Evolutionary conservation across 495 filamentous ascomycete genomes (phyloP).

Genomic region (Bacidia rubella): DNA sequence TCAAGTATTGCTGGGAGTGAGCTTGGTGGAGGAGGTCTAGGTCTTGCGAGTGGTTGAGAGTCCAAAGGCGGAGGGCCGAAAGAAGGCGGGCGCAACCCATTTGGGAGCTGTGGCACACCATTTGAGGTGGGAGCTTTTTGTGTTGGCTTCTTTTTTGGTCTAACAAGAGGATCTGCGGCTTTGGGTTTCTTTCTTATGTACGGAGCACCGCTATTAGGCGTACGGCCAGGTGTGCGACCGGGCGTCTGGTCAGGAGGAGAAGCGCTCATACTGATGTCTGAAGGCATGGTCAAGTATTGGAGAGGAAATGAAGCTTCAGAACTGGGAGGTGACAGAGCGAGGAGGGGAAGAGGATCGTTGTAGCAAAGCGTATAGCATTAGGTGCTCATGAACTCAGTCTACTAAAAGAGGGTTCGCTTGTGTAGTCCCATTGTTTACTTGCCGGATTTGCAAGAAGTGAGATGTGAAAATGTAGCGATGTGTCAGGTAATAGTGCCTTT

Average conservation of each 20-base stretch:
- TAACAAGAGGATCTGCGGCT: slow-evolving; percentile 52
- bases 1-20: slow-evolving; percentile 1
- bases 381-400: too few species aligned
- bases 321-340: background rate
- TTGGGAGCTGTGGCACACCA: slow-evolving; percentile 5
- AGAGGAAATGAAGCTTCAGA: background rate
- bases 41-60: slow-evolving; percentile 14
- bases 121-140: background rate
- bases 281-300: background rate
- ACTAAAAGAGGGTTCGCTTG: too few species aligned
- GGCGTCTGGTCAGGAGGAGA: slow-evolving; percentile 37
- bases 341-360: background rate
- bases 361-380: too few species aligned
- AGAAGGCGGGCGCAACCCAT: slow-evolving; percentile 2
- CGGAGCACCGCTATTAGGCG: slow-evolving; percentile 20
- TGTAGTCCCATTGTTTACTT: too few species aligned
- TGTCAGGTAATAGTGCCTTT: too few species aligned
- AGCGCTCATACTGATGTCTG: slow-evolving; percentile 37
- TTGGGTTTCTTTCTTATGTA: slow-evolving; percentile 33
- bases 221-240: slow-evolving; percentile 27
- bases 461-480: too few species aligned
- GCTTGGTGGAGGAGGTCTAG: slow-evolving; percentile 5
- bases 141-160: slow-evolving; percentile 39
- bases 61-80: slow-evolving; percentile 6
- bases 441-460: too few species aligned